phyloP scores from a whole-genome alignment of 805 yeast genomes.

The Saturnispora gosingensis region DNA sequence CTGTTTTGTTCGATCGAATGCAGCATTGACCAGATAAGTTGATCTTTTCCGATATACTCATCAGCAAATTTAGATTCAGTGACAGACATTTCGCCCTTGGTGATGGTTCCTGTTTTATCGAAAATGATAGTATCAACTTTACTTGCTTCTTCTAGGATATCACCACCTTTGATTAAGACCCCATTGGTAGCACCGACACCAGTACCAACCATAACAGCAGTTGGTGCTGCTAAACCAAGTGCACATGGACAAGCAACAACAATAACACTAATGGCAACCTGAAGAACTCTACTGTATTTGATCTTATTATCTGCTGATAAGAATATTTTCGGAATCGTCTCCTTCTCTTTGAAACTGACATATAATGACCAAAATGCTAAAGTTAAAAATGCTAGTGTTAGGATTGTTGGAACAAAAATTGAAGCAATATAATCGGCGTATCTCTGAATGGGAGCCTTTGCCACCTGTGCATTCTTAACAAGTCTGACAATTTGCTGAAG shows the following conservation, averaged over 20 bases:
- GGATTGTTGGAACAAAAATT: constrained; percentile 70
- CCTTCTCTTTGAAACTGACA: constrained; percentile 17
- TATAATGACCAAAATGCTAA: constrained; percentile 51
- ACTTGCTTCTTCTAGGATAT: constrained; percentile 66
- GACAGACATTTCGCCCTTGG: constrained; percentile 67
- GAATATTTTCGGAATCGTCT: constrained; percentile 22
- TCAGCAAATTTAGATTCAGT: constrained; percentile 18
- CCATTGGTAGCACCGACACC: constrained; percentile 92
- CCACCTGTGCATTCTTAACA: constrained; percentile 82
- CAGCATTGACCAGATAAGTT: constrained; percentile 38
- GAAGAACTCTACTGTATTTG: constrained; percentile 32
- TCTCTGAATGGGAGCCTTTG: constrained; percentile 84
- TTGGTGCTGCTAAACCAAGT: constrained; percentile 93
- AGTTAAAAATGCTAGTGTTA: constrained; percentile 54
- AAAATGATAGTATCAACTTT: constrained; percentile 60
- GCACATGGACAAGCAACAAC: constrained; percentile 99
- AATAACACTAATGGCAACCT: constrained; percentile 80
- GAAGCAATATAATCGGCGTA: constrained; percentile 82
- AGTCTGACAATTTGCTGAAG: constrained; percentile 77
- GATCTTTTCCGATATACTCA: constrained; percentile 19
- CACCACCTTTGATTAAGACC: constrained; percentile 88
- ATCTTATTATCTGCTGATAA: constrained; percentile 16
- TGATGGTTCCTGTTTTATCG: constrained; percentile 94
- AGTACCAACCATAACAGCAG: constrained; percentile 98
- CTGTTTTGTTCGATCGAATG: constrained; percentile 57